Evolutionary conservation across 257 asterid genomes (phyloP), one percentile per base, ranked within the genome.

Genomic region (Solanum raphanifolium): DNA sequence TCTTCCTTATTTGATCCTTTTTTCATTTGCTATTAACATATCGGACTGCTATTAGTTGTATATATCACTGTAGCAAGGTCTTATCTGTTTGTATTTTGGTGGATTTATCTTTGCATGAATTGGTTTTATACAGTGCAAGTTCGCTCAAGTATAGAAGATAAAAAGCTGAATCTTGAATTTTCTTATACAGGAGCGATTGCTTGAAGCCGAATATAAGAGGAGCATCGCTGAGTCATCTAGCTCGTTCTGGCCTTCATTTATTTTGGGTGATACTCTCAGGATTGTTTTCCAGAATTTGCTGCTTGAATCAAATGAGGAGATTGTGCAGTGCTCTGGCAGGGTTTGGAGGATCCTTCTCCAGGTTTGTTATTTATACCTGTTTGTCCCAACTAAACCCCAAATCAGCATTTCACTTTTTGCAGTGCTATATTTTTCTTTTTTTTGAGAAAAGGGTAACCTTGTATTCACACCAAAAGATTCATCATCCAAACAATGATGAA

Each of bases 231-330:
- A 94, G 52, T 93, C 91, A 46, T 90, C 94, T 87, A 90, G 92
- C 89, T 94, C 98, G 74, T 94, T 97, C 91, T 97, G 99, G 99
- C 99, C 99, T 88, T 93, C 99, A 89, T 93, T 92, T 88, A 96
- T 97, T 85, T 93, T 97, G 88, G 99, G 98, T 73, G 99, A 97
- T 92, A 94, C 99, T 87, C 93, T 96, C 71, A 93, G 99, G 94
- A 97, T 96, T 90, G 99, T 97, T 88, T 97, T 94, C 93, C 99
- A 97, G 92, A 97, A 97, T 93, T 91, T 97, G 93, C 92, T 97
- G 89, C 98, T 97, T 81, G 99, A 97, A 90, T 95, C 99, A 75
- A 95, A 96, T 85, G 99, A 95, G 90, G 98, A 94, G 91, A 96
- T 94, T 86, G 90, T 95, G 81, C 93, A 87, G 90, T 96, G 99